A percentile compares a stretch with the other conserved stretches of the same genome.
Conservation (phyloP, 1,139 yeast species). For the Suhomyces ambrosiae region DNA sequence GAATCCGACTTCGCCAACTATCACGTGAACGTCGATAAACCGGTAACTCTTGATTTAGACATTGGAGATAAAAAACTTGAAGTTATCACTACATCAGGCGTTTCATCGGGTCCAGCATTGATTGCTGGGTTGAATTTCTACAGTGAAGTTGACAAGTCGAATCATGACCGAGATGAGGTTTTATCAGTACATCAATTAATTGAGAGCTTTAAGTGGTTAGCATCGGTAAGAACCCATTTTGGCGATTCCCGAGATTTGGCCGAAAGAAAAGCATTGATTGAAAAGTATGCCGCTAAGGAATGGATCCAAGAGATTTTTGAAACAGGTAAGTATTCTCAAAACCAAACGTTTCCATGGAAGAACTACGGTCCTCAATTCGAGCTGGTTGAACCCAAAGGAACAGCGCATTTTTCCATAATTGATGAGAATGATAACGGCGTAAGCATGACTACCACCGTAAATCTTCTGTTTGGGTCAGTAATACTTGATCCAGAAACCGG, state of each 20-base stretch:
- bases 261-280: conserved; percentile 26
- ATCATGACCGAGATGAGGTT: conserved; percentile 38
- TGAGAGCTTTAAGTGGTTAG: conserved; percentile 94
- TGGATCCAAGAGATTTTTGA: conserved; percentile 59
- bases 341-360: conserved; percentile 64
- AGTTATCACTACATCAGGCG: conserved; percentile 71
- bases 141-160: conserved; percentile 9
- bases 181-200: conserved; percentile 66
- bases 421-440: conserved; percentile 77
- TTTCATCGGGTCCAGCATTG: conserved; percentile 83
- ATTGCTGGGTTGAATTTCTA: conserved; percentile 72
- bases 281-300: conserved; percentile 33
- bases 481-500: conserved; percentile 85
- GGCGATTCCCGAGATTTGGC: conserved; percentile 55
- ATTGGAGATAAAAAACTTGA: conserved; percentile 47
- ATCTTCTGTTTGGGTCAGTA: conserved; percentile 77
- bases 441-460: conserved; percentile 88
- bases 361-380: conserved; percentile 81
- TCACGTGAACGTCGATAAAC: conserved; percentile 53
- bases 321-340: conserved; percentile 50
- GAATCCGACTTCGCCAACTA: conserved; percentile 67
- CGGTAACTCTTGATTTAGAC: conserved; percentile 46
- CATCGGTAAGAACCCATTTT: conserved; percentile 76
- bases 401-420: conserved; percentile 80
- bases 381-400: conserved; percentile 78